Evolutionary conservation across 1,284 basidiomycete genomes (phyloP).

Genomic region (Heterobasidion parviporum): DNA sequence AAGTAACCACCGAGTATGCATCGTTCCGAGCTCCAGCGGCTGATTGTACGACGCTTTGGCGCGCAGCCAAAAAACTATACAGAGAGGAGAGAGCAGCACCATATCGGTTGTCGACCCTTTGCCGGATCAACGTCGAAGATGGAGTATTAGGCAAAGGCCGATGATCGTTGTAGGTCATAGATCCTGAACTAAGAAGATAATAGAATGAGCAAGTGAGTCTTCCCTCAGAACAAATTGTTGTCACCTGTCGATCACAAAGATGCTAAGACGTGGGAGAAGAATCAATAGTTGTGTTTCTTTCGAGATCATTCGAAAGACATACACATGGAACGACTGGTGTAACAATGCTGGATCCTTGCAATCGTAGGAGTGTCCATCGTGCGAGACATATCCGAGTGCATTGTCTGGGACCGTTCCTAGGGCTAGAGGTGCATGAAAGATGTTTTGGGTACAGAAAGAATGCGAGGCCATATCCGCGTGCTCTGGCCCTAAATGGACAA

Average conservation of each 20-base stretch:
- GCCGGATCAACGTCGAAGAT: neutral
- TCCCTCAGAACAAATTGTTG: neutral
- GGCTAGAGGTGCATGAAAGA: conserved; percentile 40
- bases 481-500: conserved; percentile 17
- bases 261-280: conserved; percentile 20
- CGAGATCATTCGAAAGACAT: conserved; percentile 15
- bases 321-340: conserved; percentile 56
- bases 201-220: neutral
- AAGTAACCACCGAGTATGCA: neutral
- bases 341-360: conserved; percentile 49
- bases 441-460: conserved; percentile 46
- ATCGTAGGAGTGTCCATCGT: conserved; percentile 44
- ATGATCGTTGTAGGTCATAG: conserved; percentile 28
- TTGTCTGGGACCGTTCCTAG: conserved; percentile 15
- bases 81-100: neutral
- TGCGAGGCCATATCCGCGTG: conserved; percentile 31
- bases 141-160: neutral
- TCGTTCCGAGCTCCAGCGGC: conserved; percentile 10
- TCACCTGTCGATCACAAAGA: conserved; percentile 46
- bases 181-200: conserved; percentile 33
- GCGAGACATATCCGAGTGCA: conserved; percentile 41
- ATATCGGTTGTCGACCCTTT: neutral
- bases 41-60: conserved; percentile 12
- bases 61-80: neutral
- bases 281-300: neutral